These are phyloP conservation scores for Choanephora cucurbitarum DNA, from an alignment of 371 early-diverging fungal genomes.

Conservation along the genomic window DNA sequence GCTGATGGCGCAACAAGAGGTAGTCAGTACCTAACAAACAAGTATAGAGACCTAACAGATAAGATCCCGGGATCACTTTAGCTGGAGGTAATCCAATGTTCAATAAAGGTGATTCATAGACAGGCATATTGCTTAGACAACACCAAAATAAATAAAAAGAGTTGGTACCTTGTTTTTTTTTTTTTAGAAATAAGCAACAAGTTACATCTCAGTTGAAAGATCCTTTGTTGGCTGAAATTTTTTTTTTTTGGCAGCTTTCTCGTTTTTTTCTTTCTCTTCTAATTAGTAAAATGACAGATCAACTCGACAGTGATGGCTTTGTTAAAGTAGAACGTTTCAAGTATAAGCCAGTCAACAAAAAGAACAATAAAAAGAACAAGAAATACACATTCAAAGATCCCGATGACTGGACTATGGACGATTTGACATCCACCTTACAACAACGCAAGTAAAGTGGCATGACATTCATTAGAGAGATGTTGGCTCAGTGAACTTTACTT, in stretches of 20 bases:
- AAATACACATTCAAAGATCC: slow-evolving; percentile 32
- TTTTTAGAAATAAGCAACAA: too few species aligned
- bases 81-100: slow-evolving; percentile 16
- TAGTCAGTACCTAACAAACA: slow-evolving; percentile 25
- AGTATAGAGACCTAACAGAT: slow-evolving; percentile 20
- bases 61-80: slow-evolving; percentile 12
- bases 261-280: slow-evolving; percentile 8
- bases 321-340: slow-evolving; percentile 28
- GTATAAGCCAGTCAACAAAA: slow-evolving; percentile 25
- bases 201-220: too few species aligned
- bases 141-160: too few species aligned
- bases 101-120: slow-evolving; percentile 11
- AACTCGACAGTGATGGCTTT: slow-evolving; percentile 28
- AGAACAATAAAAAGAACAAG: slow-evolving; percentile 25
- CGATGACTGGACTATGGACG: slow-evolving; percentile 35
- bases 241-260: not conserved
- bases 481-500: too few species aligned
- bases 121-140: slow-evolving; percentile 1
- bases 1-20: slow-evolving; percentile 13
- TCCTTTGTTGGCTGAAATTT: too few species aligned
- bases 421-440: slow-evolving; percentile 25
- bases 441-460: slow-evolving; percentile 37
- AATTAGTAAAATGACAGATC: slow-evolving; percentile 15
- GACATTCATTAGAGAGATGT: too few species aligned
- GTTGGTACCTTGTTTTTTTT: too few species aligned